A percentile compares a stretch with the other conserved stretches of the same genome.
phyloP scores from a whole-genome alignment of 768 basidiomycete species.

The Rubroboletus pulcherrimus region DNA sequence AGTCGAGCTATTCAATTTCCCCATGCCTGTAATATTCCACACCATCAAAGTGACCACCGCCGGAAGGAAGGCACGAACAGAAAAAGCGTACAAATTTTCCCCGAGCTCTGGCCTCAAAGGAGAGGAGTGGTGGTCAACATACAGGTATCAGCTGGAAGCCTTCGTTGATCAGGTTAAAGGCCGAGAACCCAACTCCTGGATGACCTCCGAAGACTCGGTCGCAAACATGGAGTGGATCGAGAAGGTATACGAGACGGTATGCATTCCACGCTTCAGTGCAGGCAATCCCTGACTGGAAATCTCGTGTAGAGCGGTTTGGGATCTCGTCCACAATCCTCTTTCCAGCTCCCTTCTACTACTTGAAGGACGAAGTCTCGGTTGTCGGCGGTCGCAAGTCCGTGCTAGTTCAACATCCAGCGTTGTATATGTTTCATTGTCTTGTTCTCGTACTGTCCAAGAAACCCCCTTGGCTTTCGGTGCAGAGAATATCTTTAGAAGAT shows the following conservation, averaged over 20 bases:
- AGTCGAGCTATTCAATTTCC: slow-evolving; percentile 40
- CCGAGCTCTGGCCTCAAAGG: slow-evolving; percentile 36
- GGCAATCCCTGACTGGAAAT: neutral
- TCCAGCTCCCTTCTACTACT: slow-evolving; percentile 13
- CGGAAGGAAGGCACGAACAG: slow-evolving; percentile 32
- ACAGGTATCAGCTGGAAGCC: slow-evolving; percentile 56
- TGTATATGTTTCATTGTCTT: neutral
- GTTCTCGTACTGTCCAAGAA: neutral
- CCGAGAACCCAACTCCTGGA: slow-evolving; percentile 50
- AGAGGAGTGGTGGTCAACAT: slow-evolving; percentile 57
- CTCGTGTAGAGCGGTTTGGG: slow-evolving; percentile 30
- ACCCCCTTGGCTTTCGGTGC: neutral
- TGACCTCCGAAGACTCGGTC: slow-evolving; percentile 50
- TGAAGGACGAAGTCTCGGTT: neutral
- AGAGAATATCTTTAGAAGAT: neutral
- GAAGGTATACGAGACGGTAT: slow-evolving; percentile 49
- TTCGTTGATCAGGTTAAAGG: slow-evolving; percentile 59
- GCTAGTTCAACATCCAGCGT: neutral
- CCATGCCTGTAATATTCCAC: slow-evolving; percentile 46
- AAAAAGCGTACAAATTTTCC: slow-evolving; percentile 43
- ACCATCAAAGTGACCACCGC: slow-evolving; percentile 41
- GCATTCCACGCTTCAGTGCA: slow-evolving; percentile 9
- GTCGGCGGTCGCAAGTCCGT: neutral
- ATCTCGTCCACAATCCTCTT: slow-evolving; percentile 32
- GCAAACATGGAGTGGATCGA: slow-evolving; percentile 58